Conservation (phyloP, 2,329 filamentous ascomycete genomes). For the Trichoderma sp. region DNA sequence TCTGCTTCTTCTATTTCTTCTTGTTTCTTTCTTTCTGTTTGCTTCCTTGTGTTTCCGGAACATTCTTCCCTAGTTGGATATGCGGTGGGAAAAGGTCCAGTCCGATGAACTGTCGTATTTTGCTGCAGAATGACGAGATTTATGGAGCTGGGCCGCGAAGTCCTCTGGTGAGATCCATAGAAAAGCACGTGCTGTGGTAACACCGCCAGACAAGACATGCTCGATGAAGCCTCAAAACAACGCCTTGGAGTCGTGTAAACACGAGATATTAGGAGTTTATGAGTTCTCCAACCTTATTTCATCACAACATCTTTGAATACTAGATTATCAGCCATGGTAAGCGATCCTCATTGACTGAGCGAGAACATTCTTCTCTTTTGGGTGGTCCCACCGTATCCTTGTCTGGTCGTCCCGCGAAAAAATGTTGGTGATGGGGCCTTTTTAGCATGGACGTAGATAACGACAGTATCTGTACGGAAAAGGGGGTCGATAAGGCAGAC, state of each 20-base stretch:
- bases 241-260: neutral
- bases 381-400: neutral
- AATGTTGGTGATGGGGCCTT: neutral
- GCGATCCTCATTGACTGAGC: neutral
- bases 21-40: neutral
- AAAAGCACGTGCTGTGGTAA: neutral
- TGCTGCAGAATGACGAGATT: neutral
- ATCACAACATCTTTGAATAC: neutral
- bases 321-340: neutral
- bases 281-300: neutral
- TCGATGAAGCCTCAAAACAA: too few species aligned
- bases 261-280: neutral
- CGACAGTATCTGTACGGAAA: neutral
- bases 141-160: neutral
- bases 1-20: neutral
- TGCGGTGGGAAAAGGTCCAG: neutral
- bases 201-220: too few species aligned
- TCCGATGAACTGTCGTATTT: neutral
- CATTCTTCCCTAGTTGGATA: neutral
- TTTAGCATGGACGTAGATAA: neutral
- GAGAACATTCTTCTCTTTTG: neutral
- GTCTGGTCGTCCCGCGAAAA: neutral
- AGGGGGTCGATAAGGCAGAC: neutral
- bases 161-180: neutral
- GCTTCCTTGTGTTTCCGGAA: neutral